phyloP scores from a whole-genome alignment of 352 stramenopile species.

The Phytopythium kandeliae region DNA sequence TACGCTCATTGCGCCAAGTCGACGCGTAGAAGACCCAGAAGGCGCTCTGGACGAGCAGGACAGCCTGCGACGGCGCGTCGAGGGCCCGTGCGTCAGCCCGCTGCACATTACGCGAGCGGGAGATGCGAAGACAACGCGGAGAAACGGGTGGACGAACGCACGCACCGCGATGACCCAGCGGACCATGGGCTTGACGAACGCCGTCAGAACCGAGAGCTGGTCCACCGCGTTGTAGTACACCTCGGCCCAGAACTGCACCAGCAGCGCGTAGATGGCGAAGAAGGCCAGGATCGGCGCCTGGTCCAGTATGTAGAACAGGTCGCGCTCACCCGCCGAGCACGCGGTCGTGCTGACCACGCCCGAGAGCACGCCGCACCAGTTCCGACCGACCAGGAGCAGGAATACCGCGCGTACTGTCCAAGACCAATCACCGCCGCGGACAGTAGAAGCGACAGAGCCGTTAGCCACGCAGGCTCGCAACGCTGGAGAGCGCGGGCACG shows the following conservation, averaged over 20 bases:
- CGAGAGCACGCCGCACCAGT: conserved; percentile 81
- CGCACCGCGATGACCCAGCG: conserved; percentile 53
- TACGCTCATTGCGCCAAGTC: conserved; percentile 65
- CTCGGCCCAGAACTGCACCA: conserved; percentile 86
- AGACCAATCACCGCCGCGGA: too few species aligned
- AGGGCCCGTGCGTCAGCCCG: too few species aligned
- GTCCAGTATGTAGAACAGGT: conserved; percentile 85
- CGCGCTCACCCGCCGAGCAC: conserved; percentile 56
- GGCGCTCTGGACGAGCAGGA: conserved; percentile 51
- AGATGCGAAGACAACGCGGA: too few species aligned
- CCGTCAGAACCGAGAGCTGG: conserved; percentile 48
- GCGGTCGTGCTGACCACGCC: conserved; percentile 49
- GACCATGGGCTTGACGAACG: conserved; percentile 67
- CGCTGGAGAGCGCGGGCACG: too few species aligned
- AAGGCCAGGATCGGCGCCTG: conserved; percentile 80
- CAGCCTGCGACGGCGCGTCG: conserved; percentile 20
- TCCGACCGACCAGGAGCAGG: conserved; percentile 57
- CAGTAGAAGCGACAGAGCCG: too few species aligned
- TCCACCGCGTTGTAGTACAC: conserved; percentile 88
- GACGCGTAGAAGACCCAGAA: conserved; percentile 83
- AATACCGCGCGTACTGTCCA: conserved; percentile 60
- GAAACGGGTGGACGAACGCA: too few species aligned
- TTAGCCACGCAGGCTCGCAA: too few species aligned
- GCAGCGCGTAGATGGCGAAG: conserved; percentile 74
- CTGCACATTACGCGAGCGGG: too few species aligned